Conservation (phyloP, 805 yeast genomes). For the Ogataea pignaliae region DNA sequence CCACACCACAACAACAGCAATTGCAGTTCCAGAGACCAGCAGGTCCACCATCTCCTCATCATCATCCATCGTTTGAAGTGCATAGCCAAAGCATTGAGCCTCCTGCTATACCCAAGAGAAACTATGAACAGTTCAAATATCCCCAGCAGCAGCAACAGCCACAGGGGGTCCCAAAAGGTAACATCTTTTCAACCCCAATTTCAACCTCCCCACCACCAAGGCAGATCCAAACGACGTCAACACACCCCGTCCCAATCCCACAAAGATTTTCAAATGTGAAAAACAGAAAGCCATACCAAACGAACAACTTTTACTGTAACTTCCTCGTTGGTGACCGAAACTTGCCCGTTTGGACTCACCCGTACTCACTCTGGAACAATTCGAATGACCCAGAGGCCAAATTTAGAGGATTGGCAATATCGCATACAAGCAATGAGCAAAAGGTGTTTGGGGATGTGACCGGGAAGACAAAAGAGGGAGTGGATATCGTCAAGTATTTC, state of each 20-base stretch:
- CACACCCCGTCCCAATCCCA: slow-evolving; percentile 65
- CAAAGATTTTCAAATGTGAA: slow-evolving; percentile 32
- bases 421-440: slow-evolving; percentile 56
- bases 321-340: slow-evolving; percentile 62
- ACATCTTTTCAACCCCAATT: slow-evolving; percentile 20
- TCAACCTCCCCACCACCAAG: slow-evolving; percentile 16
- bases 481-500: slow-evolving; percentile 42
- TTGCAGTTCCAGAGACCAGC: background rate
- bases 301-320: slow-evolving; percentile 78
- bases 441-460: slow-evolving; percentile 58
- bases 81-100: slow-evolving; percentile 3
- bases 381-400: slow-evolving; percentile 34
- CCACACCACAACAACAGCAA: background rate
- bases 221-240: slow-evolving; percentile 42
- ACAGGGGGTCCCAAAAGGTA: background rate
- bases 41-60: background rate
- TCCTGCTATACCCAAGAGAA: slow-evolving; percentile 25
- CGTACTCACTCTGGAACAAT: slow-evolving; percentile 70
- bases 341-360: slow-evolving; percentile 76
- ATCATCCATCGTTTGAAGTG: background rate
- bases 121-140: slow-evolving; percentile 7
- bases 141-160: too few species aligned
- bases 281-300: slow-evolving; percentile 50
- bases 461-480: slow-evolving; percentile 34
- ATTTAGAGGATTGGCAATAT: slow-evolving; percentile 58